Conservation (phyloP, 2,329 filamentous ascomycete species). For the Colletotrichum endophyticum region DNA sequence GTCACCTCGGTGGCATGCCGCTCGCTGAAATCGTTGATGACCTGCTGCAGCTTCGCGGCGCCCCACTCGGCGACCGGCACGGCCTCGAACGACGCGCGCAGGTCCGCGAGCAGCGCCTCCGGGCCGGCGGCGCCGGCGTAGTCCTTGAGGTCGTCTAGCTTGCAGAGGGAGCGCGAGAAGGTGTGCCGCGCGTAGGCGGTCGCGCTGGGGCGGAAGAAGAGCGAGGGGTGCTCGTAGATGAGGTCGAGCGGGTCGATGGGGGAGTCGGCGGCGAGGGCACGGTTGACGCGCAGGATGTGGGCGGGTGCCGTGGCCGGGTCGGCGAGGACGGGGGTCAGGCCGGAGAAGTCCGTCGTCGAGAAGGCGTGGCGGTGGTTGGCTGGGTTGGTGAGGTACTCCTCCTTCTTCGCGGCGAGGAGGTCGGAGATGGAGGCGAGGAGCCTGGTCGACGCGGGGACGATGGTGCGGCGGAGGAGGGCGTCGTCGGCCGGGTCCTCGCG, state of each 20-base stretch:
- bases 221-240: conserved; percentile 16
- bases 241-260: conserved; percentile 16
- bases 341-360: neutral
- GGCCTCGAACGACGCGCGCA: neutral
- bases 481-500: conserved; percentile 15
- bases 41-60: conserved; percentile 5
- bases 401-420: neutral
- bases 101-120: neutral
- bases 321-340: neutral
- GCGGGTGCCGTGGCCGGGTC: neutral
- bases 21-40: neutral
- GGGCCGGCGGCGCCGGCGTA: neutral
- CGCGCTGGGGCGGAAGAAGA: conserved; percentile 19
- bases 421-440: conserved; percentile 10
- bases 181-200: neutral
- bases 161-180: neutral
- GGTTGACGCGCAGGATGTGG: conserved; percentile 15
- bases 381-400: neutral
- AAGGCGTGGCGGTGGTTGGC: conserved; percentile 1
- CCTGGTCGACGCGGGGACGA: conserved; percentile 11
- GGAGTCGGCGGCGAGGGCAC: conserved; percentile 12
- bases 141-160: neutral
- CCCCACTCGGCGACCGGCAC: conserved; percentile 15
- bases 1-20: neutral
- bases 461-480: neutral